Base-by-base conservation (phyloP, 2,329 filamentous ascomycete species). In the Diaporthe sp. region DNA sequence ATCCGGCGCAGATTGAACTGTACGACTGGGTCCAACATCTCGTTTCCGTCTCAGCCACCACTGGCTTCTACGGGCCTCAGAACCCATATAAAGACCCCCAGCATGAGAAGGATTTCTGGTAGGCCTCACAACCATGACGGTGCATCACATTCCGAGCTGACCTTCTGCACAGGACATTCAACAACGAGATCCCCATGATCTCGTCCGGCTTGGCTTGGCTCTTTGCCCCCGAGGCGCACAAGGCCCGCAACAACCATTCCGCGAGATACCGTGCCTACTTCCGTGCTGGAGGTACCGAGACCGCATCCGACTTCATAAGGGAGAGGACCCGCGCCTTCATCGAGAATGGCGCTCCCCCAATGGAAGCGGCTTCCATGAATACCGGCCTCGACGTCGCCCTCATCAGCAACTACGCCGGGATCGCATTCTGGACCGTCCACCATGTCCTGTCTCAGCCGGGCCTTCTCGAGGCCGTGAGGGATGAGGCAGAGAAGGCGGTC, bases 391-490 rank as follows among this genome's bases (percentile, higher is more conserved):
- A 76, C 42, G 22, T 86, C 13, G 86, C 81, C 0, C 76, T 86
- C 44, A 79, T 86, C 4, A 81, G 82, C 53, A 89, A 89, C 77
- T 85, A 85, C 0, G 79, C 83, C 17, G 84, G 85, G 0, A 81
- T 85, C 1, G 79, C 80, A 2, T 89, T 88, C 78, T 89, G 87
- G 87, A 73, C 85, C 3, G 53, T 88, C 0, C 84, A 82, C 77
- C 82, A 87, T 51, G 79, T 89, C 28, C 86, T 82, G 78, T 84
- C 84, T 7, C 80, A 83, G 1, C 83, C 84, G 0, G 79, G 79
- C 0, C 79, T 88, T 0, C 81, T 88, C 8, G 71, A 76, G 0
- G 82, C 84, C 28, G 79, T 88, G 22, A 82, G 86, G 0, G 72
- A 82, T 1, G 87, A 88, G 74, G 79, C 88, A 5, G 76, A 70